Base-by-base conservation (phyloP, 768 basidiomycete species). In the Macrocybe gigantea region DNA sequence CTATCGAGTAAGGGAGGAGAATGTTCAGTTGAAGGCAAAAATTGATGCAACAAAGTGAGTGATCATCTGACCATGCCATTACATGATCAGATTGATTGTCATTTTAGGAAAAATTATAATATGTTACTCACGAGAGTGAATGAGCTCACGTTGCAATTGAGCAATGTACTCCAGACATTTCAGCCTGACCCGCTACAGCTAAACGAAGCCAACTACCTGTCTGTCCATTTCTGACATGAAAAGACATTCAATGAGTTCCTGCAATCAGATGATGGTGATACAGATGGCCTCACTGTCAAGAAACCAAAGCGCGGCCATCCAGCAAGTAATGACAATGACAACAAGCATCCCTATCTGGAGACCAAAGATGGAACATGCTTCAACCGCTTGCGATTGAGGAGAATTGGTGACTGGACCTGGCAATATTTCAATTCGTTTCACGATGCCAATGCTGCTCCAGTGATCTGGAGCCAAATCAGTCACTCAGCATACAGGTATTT, bases 301-400 rank as follows among this genome's bases (percentile, higher is more conserved):
- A 54, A 54, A 48, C 37, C 43, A 29, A 45, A 33, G 33, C 44
- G 38, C 4, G 51, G 54, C 2, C 39, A 47, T 15, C 54, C 49
- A 11, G 11, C 41, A 7, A 53, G 45, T 6, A 32, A 41, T 4
- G 46, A 53, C 5, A 40, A 49, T 22, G 42, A 52, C 12, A 38
- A 52, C 5, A 54, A 46, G 41, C 40, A 52, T 43, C 41, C 41
- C 11, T 57, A 54, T 41, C 33, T 57, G 6, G 53, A 52, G 14
- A 47, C 51, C 31, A 22, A 37, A 5, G 35, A 33, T 1, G 49
- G 53, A 5, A 43, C 3, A 9, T 40, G 46, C 22, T 36, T 56
- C 6, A 36, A 40, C 35, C 43, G 13, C 11, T 3, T 22, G 10
- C 43, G 43, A 6, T 40, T 55, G 22, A 10, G 22, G 5, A 34